Evolutionary conservation across 2,329 filamentous ascomycete species (phyloP).

Genomic region (Colletotrichum sp.): DNA sequence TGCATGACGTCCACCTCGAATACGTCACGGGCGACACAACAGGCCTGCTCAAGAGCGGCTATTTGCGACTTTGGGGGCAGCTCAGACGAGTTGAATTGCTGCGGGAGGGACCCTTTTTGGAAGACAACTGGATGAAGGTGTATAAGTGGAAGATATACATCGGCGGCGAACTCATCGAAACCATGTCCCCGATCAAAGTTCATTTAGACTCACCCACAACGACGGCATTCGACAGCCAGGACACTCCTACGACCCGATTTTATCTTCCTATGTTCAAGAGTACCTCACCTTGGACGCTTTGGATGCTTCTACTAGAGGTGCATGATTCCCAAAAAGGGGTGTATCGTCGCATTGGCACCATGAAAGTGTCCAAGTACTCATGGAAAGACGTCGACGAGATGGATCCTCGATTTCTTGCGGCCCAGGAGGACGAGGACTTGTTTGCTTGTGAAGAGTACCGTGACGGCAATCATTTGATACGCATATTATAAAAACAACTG

Average conservation of each 20-base stretch:
- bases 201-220: not conserved
- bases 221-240: not conserved
- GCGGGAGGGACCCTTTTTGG: not conserved
- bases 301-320: not conserved
- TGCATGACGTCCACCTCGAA: accelerated
- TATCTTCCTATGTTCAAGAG: not conserved
- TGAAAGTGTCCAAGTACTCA: not conserved
- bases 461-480: not conserved
- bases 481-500: accelerated
- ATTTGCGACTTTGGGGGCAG: not conserved
- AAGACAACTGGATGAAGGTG: not conserved
- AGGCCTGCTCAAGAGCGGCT: not conserved
- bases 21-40: not conserved
- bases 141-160: not conserved
- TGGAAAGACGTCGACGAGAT: not conserved
- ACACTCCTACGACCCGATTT: not conserved
- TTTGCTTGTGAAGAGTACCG: not conserved
- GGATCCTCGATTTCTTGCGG: not conserved
- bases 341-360: not conserved
- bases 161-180: not conserved
- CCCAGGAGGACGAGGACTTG: not conserved
- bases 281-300: not conserved
- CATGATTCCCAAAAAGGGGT: not conserved
- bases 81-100: not conserved
- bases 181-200: not conserved